Evolutionary conservation across 2,329 filamentous ascomycete species (phyloP).

Genomic region (Botrytis sinoallii): DNA sequence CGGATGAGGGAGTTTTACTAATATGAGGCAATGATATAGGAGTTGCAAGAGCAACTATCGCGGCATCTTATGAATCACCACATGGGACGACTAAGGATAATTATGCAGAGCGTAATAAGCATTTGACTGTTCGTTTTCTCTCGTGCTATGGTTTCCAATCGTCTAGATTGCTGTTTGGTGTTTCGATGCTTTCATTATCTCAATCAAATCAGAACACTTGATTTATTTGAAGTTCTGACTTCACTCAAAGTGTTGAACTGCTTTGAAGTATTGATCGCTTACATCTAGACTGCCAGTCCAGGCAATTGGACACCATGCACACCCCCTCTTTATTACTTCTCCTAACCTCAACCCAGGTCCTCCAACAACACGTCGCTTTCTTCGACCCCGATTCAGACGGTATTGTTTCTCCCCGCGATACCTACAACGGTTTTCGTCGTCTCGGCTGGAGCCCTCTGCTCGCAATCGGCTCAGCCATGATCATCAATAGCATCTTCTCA

Average conservation of each 20-base stretch:
- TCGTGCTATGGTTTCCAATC: not conserved
- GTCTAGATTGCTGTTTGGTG: not conserved
- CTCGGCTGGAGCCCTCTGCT: conserved; percentile 47
- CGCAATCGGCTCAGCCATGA: conserved; percentile 43
- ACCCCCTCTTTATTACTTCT: not conserved
- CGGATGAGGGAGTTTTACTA: not conserved
- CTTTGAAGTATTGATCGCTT: not conserved
- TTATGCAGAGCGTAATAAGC: conserved; percentile 40
- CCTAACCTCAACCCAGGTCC: conserved; percentile 36
- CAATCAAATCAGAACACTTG: not conserved
- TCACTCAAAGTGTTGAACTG: not conserved
- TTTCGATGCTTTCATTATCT: not conserved
- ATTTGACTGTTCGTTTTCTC: conserved; percentile 35
- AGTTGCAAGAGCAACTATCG: conserved; percentile 43
- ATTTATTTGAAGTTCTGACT: not conserved
- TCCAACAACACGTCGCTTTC: conserved; percentile 53
- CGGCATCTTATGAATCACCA: conserved; percentile 41
- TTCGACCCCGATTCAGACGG: conserved; percentile 52
- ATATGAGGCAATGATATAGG: conserved; percentile 28
- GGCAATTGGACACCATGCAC: not conserved
- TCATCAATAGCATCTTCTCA: conserved; percentile 50
- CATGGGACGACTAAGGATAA: conserved; percentile 41
- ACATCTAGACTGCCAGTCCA: not conserved
- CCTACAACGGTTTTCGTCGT: conserved; percentile 45
- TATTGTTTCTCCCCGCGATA: conserved; percentile 52